These are phyloP conservation scores for Cordyceps pruinosa DNA, from an alignment of 2,329 filamentous ascomycete genomes.

Conservation along the genomic window DNA sequence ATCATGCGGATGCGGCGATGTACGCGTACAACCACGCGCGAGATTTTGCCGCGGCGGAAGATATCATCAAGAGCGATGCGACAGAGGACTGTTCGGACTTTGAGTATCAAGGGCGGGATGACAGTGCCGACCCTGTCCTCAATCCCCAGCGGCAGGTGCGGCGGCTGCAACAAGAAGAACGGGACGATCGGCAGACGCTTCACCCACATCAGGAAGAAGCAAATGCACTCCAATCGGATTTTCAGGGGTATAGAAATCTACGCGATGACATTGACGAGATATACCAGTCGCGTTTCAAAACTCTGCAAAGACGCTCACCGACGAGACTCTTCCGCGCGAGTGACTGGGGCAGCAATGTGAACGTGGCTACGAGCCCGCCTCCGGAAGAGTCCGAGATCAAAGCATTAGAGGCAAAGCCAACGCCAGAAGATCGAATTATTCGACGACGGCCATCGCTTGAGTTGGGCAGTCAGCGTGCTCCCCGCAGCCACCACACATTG, in stretches of 20 bases:
- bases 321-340: too few species aligned
- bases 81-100: neutral
- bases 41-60: neutral
- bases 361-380: too few species aligned
- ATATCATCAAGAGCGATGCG: neutral
- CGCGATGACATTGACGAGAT: too few species aligned
- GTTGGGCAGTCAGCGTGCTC: too few species aligned
- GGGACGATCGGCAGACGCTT: neutral
- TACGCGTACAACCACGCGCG: neutral
- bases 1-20: neutral
- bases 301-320: too few species aligned
- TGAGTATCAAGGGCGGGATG: neutral
- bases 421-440: neutral
- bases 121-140: neutral
- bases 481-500: too few species aligned
- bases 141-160: neutral
- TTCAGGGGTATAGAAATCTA: too few species aligned
- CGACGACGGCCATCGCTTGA: neutral
- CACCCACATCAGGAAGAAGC: neutral
- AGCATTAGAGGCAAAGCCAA: neutral
- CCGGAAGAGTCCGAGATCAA: neutral
- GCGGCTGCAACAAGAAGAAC: neutral
- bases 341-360: too few species aligned
- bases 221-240: too few species aligned
- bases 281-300: too few species aligned